Percentiles rank a stretch among this genome's conserved stretches.
phyloP scores from a whole-genome alignment of 2,329 filamentous ascomycete species.

The Scytalidium sp. region DNA sequence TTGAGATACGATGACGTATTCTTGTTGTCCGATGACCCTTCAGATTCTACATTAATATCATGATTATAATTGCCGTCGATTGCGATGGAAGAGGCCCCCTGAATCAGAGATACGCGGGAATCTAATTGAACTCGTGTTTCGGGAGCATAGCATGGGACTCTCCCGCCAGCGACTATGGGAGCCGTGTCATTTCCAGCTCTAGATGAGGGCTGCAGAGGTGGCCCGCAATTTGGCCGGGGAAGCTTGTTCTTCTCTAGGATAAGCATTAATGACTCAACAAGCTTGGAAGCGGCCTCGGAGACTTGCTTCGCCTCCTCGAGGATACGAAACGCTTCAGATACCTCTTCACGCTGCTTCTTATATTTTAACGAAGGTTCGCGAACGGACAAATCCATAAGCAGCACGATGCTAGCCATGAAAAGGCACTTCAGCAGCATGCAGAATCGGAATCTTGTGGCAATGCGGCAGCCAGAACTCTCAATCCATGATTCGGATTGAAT shows the following conservation, averaged over 20 bases:
- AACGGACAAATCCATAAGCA: slow-evolving; percentile 32
- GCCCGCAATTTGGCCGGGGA: neutral
- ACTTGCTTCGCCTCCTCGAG: slow-evolving; percentile 28
- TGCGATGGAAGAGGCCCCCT: neutral
- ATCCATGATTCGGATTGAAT: slow-evolving; percentile 24
- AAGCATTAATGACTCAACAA: slow-evolving; percentile 29
- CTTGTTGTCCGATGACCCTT: neutral
- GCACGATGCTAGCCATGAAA: slow-evolving; percentile 34
- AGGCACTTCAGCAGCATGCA: slow-evolving; percentile 23
- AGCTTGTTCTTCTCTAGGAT: slow-evolving; percentile 22
- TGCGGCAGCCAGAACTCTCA: slow-evolving; percentile 8
- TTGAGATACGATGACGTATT: slow-evolving; percentile 6
- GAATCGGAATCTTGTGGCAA: slow-evolving; percentile 14
- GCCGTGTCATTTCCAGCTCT: neutral
- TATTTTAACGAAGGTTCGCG: slow-evolving; percentile 22
- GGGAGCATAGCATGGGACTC: no score
- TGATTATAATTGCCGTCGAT: neutral
- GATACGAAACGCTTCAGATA: slow-evolving; percentile 27
- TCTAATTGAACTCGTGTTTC: no score
- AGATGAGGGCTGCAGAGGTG: neutral
- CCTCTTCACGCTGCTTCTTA: slow-evolving; percentile 21
- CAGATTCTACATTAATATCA: neutral
- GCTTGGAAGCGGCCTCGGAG: slow-evolving; percentile 24
- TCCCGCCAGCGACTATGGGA: no score
- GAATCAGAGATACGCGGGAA: no score